Percentiles rank a stretch among this genome's conserved stretches.
Conservation (phyloP, 495 filamentous ascomycete genomes). For the Cairneyella variabilis region DNA sequence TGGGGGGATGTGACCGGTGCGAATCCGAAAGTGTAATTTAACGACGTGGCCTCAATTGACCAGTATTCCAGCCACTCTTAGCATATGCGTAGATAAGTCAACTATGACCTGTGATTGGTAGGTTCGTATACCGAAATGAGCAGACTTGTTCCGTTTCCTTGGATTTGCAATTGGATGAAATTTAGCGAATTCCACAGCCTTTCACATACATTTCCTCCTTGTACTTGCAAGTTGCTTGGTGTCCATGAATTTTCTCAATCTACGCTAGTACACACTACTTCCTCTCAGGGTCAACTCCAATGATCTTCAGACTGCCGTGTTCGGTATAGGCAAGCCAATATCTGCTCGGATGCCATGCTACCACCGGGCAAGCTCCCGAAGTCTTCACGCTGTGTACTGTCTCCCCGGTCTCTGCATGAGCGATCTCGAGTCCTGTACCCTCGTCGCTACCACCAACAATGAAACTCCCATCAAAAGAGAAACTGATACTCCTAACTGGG, state of each 20-base stretch:
- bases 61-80: too few species aligned
- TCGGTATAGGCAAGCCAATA: conserved; percentile 92
- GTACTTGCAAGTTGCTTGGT: too few species aligned
- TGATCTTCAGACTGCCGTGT: conserved; percentile 71
- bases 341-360: conserved; percentile 86
- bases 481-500: conserved; percentile 78
- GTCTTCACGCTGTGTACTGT: conserved; percentile 76
- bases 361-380: conserved; percentile 54
- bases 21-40: conserved; percentile 5
- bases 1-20: not conserved
- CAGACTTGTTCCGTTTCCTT: too few species aligned
- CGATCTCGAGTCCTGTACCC: conserved; percentile 66
- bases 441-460: conserved; percentile 84
- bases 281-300: conserved; percentile 27
- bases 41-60: conserved; percentile 14
- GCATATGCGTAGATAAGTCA: too few species aligned
- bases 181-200: too few species aligned
- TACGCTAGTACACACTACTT: conserved; percentile 12
- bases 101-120: too few species aligned
- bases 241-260: not conserved
- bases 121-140: too few species aligned
- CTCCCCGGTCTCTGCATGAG: conserved; percentile 86
- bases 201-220: too few species aligned
- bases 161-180: too few species aligned
- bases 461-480: conserved; percentile 88